Base-by-base conservation (phyloP, 495 filamentous ascomycete species). In the Daldinia caldariorum region DNA sequence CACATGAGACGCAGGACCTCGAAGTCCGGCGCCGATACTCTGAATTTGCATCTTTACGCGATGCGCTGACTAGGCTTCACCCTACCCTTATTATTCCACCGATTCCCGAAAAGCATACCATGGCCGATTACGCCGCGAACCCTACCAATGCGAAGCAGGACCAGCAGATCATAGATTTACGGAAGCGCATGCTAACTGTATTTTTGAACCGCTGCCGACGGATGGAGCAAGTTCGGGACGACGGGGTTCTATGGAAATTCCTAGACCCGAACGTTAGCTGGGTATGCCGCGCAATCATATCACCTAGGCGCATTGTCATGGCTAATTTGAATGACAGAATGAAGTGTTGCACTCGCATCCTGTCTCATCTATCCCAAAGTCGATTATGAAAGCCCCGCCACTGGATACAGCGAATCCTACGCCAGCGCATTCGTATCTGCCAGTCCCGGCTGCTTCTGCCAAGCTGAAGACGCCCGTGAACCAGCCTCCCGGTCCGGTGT, bases 111-210 rank as follows among this genome's bases (percentile, higher is more conserved):
- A 99, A 99, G 78, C 95, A 98, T 76, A 93, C 92, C 58, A 94
- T 98, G 90, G 94, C 95, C 53, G 95, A 99, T 76, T 99, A 99
- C 78, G 95, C 95, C 26, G 94, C 96, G 18, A 97, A 97, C 70
- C 95, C 95, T 0, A 97, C 95, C 32, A 97, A 94, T 76, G 95
- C 95, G 31, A 99, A 97, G 79, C 95, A 98, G 79, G 96, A 99
- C 78, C 89, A 91, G 34, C 90, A 92, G 65, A 98, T 97, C 49
- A 99, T 99, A 63, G 95, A 99, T 68, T 84, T 97, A 41, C 87
- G 95, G 57, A 97, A 97, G 78, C 90, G 95, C 61, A 99, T 99
- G 95, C 78, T 99, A 41, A 89, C 90, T 34, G 94, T 97, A 4
- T 99, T 99, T 72, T 77, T 99, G 35, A 98, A 99, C 74, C 86